These are phyloP conservation scores for Corniculantispora saksenae DNA, from an alignment of 2,329 filamentous ascomycete species.

Conservation along the genomic window DNA sequence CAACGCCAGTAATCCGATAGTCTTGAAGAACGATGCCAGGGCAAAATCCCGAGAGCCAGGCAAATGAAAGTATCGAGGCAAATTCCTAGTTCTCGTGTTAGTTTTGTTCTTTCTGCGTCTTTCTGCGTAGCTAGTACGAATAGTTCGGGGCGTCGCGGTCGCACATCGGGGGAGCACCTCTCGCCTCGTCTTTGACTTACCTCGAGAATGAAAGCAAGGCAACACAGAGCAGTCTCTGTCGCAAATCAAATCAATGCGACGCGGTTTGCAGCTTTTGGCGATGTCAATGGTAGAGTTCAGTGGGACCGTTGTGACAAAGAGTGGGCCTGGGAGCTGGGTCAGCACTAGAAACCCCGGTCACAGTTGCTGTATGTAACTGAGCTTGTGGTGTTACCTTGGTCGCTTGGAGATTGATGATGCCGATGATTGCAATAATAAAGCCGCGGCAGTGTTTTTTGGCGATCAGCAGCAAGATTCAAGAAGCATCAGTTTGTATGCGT, in stretches of 20 bases:
- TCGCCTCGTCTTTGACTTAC: no score
- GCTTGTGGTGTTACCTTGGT: constrained; percentile 4
- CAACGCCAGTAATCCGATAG: no score
- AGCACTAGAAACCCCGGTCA: constrained; percentile 18
- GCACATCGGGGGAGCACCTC: no score
- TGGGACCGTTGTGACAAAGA: constrained; percentile 8
- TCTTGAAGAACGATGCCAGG: no score
- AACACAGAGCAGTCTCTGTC: background rate
- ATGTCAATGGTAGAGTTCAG: constrained; percentile 2
- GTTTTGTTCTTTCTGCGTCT: no score
- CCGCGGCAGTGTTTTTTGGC: background rate
- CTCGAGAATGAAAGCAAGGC: background rate
- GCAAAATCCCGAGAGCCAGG: no score
- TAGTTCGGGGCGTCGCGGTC: no score
- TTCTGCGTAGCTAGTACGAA: no score
- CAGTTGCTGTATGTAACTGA: background rate
- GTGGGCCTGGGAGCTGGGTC: constrained; percentile 11
- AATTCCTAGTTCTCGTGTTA: no score
- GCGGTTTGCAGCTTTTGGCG: background rate
- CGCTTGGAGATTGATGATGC: constrained; percentile 3
- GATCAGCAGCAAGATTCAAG: background rate
- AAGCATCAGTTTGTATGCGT: background rate
- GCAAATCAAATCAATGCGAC: background rate
- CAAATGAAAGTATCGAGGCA: no score
- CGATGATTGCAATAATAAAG: background rate